phyloP scores from a whole-genome alignment of 352 stramenopile genomes.

The Pythium insidiosum region DNA sequence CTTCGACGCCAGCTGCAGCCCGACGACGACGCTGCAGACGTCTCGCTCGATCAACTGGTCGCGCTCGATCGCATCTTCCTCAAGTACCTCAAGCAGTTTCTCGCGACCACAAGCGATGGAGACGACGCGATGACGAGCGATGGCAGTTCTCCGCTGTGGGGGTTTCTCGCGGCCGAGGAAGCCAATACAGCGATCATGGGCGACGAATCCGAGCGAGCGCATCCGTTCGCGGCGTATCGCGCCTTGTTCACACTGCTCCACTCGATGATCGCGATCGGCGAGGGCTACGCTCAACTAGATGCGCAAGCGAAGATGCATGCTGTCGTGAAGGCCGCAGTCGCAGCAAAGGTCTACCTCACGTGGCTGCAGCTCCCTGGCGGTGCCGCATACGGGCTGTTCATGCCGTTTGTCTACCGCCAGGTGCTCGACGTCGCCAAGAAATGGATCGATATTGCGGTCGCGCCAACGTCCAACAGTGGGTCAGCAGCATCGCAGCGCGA shows the following conservation, averaged over 20 bases:
- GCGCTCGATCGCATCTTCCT: slow-evolving; percentile 41
- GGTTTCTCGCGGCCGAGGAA: slow-evolving; percentile 29
- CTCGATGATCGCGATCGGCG: slow-evolving; percentile 44
- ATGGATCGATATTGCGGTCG: slow-evolving; percentile 33
- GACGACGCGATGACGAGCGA: not conserved
- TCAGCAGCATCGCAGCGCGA: slow-evolving; percentile 6
- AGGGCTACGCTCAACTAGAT: slow-evolving; percentile 34
- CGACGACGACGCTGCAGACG: slow-evolving; percentile 23
- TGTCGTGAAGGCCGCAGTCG: slow-evolving; percentile 54
- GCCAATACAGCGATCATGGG: slow-evolving; percentile 20
- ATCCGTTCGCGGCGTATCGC: slow-evolving; percentile 40
- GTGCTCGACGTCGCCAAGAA: slow-evolving; percentile 76
- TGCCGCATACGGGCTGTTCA: slow-evolving; percentile 77
- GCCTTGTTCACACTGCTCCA: slow-evolving; percentile 59
- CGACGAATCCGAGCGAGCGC: slow-evolving; percentile 21
- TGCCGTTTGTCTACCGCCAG: slow-evolving; percentile 79
- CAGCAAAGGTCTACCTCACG: slow-evolving; percentile 63
- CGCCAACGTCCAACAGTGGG: slow-evolving; percentile 1
- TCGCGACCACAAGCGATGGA: slow-evolving; percentile 3
- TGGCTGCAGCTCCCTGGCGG: slow-evolving; percentile 81
- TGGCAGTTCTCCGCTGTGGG: slow-evolving; percentile 35
- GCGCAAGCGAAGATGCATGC: slow-evolving; percentile 26
- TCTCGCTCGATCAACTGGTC: slow-evolving; percentile 32
- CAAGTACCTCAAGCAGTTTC: slow-evolving; percentile 41
- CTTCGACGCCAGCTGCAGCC: slow-evolving; percentile 15